Percentiles rank a stretch among this genome's conserved stretches.
These are phyloP conservation scores for Salix brachista DNA, from an alignment of 345 rosid genomes.

Conservation along the genomic window DNA sequence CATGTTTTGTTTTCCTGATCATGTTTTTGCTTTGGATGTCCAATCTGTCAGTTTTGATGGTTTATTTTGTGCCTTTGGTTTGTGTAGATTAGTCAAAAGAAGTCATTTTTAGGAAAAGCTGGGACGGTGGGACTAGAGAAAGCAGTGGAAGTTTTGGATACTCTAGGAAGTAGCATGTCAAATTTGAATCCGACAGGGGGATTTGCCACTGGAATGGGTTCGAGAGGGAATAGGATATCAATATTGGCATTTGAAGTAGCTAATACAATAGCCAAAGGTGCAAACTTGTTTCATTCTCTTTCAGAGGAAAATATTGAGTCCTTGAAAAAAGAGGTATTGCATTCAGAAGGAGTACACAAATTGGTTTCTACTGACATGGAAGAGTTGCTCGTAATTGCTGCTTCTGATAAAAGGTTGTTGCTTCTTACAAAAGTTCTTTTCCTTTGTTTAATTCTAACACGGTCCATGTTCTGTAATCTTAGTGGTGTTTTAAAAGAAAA, in stretches of 20 bases:
- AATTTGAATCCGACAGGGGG: slow-evolving; percentile 55
- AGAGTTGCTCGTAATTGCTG: slow-evolving; percentile 71
- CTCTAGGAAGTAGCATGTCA: slow-evolving; percentile 74
- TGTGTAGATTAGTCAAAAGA: slow-evolving; percentile 42
- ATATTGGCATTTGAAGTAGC: slow-evolving; percentile 92
- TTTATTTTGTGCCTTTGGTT: background rate
- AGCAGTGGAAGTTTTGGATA: slow-evolving; percentile 69
- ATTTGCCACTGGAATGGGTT: slow-evolving; percentile 46
- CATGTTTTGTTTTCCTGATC: background rate
- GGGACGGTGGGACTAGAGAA: slow-evolving; percentile 58
- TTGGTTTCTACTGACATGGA: slow-evolving; percentile 61
- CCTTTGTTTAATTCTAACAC: background rate
- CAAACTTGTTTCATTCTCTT: slow-evolving; percentile 62
- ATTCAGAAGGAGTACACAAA: slow-evolving; percentile 60
- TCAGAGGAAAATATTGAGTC: slow-evolving; percentile 54
- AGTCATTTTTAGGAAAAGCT: slow-evolving; percentile 59
- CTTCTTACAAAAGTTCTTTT: slow-evolving; percentile 3
- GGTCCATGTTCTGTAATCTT: background rate
- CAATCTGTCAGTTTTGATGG: background rate
- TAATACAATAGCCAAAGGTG: slow-evolving; percentile 79
- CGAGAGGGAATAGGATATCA: slow-evolving; percentile 50
- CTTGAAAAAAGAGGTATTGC: slow-evolving; percentile 58
- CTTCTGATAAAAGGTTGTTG: slow-evolving; percentile 82
- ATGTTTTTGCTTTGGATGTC: background rate
- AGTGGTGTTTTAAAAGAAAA: background rate